phyloP scores from a whole-genome alignment of 2,329 filamentous ascomycete species.

The Sporothrix euskadiensis region DNA sequence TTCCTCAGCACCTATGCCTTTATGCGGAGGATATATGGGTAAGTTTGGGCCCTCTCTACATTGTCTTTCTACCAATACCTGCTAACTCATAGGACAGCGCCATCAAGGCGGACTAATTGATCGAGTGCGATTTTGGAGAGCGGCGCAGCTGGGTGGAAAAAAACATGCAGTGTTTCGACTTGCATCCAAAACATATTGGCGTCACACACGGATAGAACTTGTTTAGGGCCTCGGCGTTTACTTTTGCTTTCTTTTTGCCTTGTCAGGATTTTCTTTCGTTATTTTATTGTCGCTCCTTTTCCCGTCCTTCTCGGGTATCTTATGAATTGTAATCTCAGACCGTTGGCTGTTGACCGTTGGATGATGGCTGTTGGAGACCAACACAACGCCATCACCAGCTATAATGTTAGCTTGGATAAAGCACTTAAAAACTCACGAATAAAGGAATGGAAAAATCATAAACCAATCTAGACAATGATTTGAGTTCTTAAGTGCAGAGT shows the following conservation, averaged over 20 bases:
- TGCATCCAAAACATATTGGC: constrained; percentile 25
- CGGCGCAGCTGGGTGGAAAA: background rate
- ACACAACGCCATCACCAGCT: background rate
- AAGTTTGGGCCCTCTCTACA: constrained; percentile 39
- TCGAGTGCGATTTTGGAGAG: background rate
- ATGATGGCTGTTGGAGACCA: background rate
- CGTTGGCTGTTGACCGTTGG: background rate
- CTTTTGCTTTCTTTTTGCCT: background rate
- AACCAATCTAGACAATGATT: background rate
- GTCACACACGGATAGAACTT: constrained; percentile 28
- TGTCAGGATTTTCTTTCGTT: background rate
- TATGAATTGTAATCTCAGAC: background rate
- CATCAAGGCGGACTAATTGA: constrained; percentile 52
- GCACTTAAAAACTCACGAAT: background rate
- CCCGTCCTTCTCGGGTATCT: background rate
- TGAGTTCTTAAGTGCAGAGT: too few relatives aligned
- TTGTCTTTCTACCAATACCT: background rate
- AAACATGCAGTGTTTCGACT: background rate
- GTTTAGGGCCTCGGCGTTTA: constrained; percentile 16
- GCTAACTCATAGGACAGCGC: constrained; percentile 41
- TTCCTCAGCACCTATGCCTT: constrained; percentile 84
- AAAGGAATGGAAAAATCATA: background rate
- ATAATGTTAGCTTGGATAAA: background rate
- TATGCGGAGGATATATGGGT: constrained; percentile 80
- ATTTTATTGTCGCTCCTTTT: background rate